Base-by-base conservation (phyloP, 225 moss, liverwort and hornwort species). In the Lunularia cruciata region DNA sequence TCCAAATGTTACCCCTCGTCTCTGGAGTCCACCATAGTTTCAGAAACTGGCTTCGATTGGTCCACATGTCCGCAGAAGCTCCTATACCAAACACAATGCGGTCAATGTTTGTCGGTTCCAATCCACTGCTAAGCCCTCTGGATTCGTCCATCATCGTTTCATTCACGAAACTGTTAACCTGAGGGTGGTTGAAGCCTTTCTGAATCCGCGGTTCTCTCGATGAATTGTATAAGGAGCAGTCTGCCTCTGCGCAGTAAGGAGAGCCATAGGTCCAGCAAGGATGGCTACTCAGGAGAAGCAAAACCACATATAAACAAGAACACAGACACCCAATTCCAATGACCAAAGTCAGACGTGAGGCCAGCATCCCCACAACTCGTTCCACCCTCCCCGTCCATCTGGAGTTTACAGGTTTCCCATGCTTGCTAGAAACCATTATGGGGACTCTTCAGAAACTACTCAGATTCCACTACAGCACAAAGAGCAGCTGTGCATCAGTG, bases 31-130 rank as follows among this genome's bases (percentile, higher is more conserved):
- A 83, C 82, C 82, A 83, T 16, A 75, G 25, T 20, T 69, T 83
- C 39, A 83, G 13, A 70, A 75, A 83, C 31, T 75, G 72, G 51
- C 69, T 83, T 34, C 82, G 60, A 30, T 75, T 75, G 10, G 20
- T 53, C 82, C 82, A 83, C 63, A 83, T 49, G 27, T 78, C 49
- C 0, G 82, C 82, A 28, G 82, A 83, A 14, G 78, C 82, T 40
- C 82, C 82, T 15, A 83, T 83, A 12, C 82, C 82, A 42, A 83
- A 83, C 8, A 83, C 82, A 55, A 83, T 78, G 37, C 82, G 70
- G 38, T 78, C 78, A 10, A 83, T 33, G 63, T 72, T 78, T 40
- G 78, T 73, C 13, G 49, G 68, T 57, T 57, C 30, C 37, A 10
- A 31, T 10, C 9, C 37, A 16, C 0, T 37, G 20, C 3, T 34